Base-by-base conservation (phyloP, 768 basidiomycete genomes). In the Pulveroboletus sp. region DNA sequence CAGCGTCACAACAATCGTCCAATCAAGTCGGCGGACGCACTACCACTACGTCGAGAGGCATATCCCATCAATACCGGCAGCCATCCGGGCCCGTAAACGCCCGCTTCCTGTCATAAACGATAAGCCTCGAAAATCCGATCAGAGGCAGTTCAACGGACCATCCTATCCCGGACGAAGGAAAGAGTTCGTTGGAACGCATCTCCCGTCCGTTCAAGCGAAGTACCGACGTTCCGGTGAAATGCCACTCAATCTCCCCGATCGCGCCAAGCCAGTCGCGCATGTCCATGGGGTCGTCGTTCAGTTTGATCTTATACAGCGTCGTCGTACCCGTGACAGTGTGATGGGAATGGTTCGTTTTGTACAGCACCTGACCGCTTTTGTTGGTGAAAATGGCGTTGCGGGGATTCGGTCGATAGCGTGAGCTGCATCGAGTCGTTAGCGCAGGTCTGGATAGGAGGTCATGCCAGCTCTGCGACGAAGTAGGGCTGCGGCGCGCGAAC, bases 221-320 rank as follows among this genome's bases (percentile, higher is more conserved):
- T 24, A 51, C 61, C 5, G 69, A 63, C 0, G 70, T 61, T 14
- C 57, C 58, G 5, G 70, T 27, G 0, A 58, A 1, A n/a, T 56
- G 63, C 65, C 70, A 72, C 12, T 72, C 63, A 1, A 75, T 71
- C 44, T 64, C 51, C 7, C 64, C 74, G 5, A 74, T 57, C 3
- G 43, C 46, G 0, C 58, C 62, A 46, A 70, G 69, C 1, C 62
- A 59, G 48, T 69, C 67, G 5, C 20, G 58, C 60, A 65, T 61
- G 30, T 64, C 62, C 44, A 29, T 31, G 0, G 45, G 57, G 19
- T 59, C 53, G 3, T 55, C 40, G 45, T 59, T 67, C 3, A 60
- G 50, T 22, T 29, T 55, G 50, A 67, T 51, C 32, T 61, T 68
- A 47, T 57, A 26, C 29, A 69, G 29, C 22, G 54, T 68, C 13